Evolutionary conservation across 129 eudicot species (phyloP).

Genomic region (Gnaphalium uliginosum): DNA sequence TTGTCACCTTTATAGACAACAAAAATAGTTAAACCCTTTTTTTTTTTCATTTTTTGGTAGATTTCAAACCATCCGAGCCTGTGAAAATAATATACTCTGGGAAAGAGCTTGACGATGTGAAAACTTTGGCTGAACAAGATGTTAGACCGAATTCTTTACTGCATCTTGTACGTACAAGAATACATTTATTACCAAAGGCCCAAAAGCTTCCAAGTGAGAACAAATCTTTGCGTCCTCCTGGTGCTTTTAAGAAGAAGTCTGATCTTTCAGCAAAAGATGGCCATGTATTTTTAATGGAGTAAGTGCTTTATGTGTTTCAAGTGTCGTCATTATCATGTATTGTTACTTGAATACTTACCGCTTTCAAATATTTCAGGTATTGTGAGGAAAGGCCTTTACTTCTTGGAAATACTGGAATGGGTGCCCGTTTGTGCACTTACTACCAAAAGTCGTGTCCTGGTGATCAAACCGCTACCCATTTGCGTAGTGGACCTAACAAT

Average conservation of each 20-base stretch:
- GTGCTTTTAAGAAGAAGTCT: conserved; percentile 96
- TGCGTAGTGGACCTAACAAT: conserved; percentile 58
- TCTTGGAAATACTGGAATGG: conserved; percentile 93
- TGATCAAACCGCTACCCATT: conserved; percentile 68
- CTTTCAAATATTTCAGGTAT: conserved; percentile 49
- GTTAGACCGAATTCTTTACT: conserved; percentile 86
- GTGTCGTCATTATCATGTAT: neutral
- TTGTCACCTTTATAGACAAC: neutral
- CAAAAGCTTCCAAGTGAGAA: conserved; percentile 94
- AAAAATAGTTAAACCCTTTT: neutral
- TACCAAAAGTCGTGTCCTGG: conserved; percentile 83
- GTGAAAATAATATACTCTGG: conserved; percentile 83
- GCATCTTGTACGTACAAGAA: conserved; percentile 90
- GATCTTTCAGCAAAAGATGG: conserved; percentile 98
- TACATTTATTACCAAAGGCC: conserved; percentile 79
- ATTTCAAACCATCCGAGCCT: conserved; percentile 73
- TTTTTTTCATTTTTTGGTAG: conserved; percentile 52
- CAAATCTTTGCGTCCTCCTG: conserved; percentile 96
- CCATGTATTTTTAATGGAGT: conserved; percentile 94
- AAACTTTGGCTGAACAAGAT: conserved; percentile 74
- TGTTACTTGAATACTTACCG: conserved; percentile 11
- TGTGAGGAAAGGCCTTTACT: conserved; percentile 97
- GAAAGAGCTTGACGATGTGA: conserved; percentile 79
- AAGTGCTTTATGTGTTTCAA: conserved; percentile 37
- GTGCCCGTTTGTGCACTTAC: conserved; percentile 93